phyloP scores from a whole-genome alignment of 2,329 filamentous ascomycete genomes.

The Exophiala aquamarina region DNA sequence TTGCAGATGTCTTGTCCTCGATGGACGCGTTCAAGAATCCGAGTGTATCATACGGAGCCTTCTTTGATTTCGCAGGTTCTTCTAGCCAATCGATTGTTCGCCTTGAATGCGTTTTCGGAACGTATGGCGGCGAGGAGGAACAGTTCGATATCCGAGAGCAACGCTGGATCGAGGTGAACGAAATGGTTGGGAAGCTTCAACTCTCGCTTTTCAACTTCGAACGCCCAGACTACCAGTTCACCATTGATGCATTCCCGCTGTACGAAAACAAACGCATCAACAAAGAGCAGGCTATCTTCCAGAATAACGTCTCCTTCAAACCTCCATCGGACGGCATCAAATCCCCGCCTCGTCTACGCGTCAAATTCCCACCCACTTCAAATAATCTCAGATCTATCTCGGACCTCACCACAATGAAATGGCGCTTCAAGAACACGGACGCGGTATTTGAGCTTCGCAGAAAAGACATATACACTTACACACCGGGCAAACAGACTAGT shows the following conservation, averaged over 20 bases:
- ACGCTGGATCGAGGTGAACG: conserved; percentile 28
- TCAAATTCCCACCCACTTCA: conserved; percentile 18
- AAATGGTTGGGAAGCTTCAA: conserved; percentile 42
- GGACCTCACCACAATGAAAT: conserved; percentile 42
- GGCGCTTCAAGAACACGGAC: conserved; percentile 39
- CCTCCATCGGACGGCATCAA: conserved; percentile 21
- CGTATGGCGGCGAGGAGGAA: conserved; percentile 7
- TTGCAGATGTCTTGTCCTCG: conserved; percentile 32
- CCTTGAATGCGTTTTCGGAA: conserved; percentile 34
- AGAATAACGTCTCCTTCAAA: conserved; percentile 21
- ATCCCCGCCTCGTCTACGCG: conserved; percentile 15
- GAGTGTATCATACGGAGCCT: conserved; percentile 39
- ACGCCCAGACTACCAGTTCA: conserved; percentile 25
- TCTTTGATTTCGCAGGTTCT: conserved; percentile 40
- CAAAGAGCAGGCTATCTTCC: conserved; percentile 21
- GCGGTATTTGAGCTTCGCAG: conserved; percentile 45
- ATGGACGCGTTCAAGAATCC: conserved; percentile 26
- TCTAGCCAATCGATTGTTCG: conserved; percentile 31
- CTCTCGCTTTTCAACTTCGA: conserved; percentile 41
- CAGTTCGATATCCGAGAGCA: conserved; percentile 17
- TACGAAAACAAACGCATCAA: conserved; percentile 11
- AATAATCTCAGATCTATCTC: conserved; percentile 27
- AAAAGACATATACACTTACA: conserved; percentile 35
- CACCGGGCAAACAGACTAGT: conserved; percentile 6
- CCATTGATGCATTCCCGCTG: conserved; percentile 23